Evolutionary conservation across 768 basidiomycete genomes (phyloP), one percentile per base, ranked within the genome.

Genomic region (Sporobolomyces pararoseus): DNA sequence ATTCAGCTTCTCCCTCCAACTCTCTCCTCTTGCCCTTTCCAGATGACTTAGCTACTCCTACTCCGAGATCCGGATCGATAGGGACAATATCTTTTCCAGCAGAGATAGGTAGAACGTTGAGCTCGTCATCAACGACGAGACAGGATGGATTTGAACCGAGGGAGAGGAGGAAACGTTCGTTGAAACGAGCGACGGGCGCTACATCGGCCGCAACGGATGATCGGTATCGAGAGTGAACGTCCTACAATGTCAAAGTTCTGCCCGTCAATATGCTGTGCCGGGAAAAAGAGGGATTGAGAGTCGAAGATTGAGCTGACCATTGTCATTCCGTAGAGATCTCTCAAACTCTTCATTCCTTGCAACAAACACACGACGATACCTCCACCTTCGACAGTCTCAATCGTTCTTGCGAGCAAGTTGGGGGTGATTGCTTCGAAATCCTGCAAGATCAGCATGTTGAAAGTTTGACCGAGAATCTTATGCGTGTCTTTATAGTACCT

Each of bases 391-490:
- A 99, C 95, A 0, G 96, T 99, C 82, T 99, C 96, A 60, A 98
- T 91, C 19, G 96, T 97, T 68, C 95, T 84, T 6, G 96, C 96
- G 50, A 98, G 87, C 57, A 98, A 81, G 81, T 99, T 99, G 21
- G 96, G 96, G 2, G 96, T 99, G 70, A 99, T 86, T 7, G 96
- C 95, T 78, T 99, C 96, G 73, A 98, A 99, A 77, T 98, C 96
- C 80, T 98, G 96, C 57, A 99, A 82, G 1, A 98, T 86, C 68
- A 90, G 87, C 92, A 98, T 97, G 50, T 95, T 95, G 79, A 89
- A 98, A 0, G 96, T 99, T 78, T 97, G 90, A 75, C 95, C 96
- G 42, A 99, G 86, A 72, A 97, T 91, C 81, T 95, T 96, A 57
- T 94, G 87, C 1, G 93, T 92, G 76, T 97, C 95, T 79, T 96